Conservation (phyloP, 2,329 filamentous ascomycete genomes). For the Epichloe sibirici region DNA sequence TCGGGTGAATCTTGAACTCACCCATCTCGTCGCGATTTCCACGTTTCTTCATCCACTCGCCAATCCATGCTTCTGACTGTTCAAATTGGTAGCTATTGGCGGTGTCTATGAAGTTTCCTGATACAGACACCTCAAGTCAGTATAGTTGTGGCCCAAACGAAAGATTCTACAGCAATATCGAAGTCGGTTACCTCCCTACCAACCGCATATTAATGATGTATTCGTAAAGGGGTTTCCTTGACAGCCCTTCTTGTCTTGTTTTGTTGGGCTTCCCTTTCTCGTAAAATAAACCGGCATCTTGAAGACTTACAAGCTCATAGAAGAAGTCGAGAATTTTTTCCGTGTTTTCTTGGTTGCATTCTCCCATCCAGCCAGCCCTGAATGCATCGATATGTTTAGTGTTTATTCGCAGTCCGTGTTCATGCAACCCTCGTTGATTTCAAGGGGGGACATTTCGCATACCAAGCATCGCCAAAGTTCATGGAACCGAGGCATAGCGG, state of each 20-base stretch:
- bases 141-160: not conserved
- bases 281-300: not conserved
- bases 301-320: conserved; percentile 35
- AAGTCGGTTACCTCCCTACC: conserved; percentile 16
- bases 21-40: conserved; percentile 54
- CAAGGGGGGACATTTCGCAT: conserved; percentile 4
- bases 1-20: conserved; percentile 10
- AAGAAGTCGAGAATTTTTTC: conserved; percentile 57
- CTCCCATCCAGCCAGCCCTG: conserved; percentile 47
- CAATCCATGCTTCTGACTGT: conserved; percentile 54
- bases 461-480: conserved; percentile 50
- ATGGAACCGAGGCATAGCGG: conserved; percentile 54
- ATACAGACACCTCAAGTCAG: not conserved
- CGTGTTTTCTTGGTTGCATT: conserved; percentile 48
- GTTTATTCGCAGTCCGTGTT: not conserved
- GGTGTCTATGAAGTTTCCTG: conserved; percentile 64
- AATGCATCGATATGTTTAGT: not conserved
- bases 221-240: not conserved
- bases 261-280: not conserved
- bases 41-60: conserved; percentile 56
- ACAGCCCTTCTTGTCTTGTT: not conserved
- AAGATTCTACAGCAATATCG: not conserved
- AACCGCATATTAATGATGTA: not conserved
- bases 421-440: not conserved
- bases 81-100: conserved; percentile 54